Conservation (phyloP, 1,284 basidiomycete genomes). For the Ustilago shanxiensis region DNA sequence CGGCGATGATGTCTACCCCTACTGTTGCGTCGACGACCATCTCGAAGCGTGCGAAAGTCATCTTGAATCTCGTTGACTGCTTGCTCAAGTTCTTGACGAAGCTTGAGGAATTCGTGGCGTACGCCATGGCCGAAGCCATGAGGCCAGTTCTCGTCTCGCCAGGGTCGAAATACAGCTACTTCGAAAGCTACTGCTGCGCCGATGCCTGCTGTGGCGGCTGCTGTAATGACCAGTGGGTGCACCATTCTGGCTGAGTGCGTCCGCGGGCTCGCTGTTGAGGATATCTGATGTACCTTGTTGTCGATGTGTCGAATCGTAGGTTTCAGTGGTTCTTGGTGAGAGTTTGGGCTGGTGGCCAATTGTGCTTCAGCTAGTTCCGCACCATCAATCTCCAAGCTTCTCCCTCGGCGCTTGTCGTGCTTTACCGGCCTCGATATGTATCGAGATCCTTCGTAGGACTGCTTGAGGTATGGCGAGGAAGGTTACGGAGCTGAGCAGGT, state of each 20-base stretch:
- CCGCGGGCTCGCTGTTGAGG: not conserved
- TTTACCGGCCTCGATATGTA: not conserved
- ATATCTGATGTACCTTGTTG: not conserved
- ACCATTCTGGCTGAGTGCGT: constrained; percentile 30
- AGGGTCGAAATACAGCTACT: constrained; percentile 56
- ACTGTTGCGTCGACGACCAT: constrained; percentile 15
- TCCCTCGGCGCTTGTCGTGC: not conserved
- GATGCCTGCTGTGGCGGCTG: constrained; percentile 51
- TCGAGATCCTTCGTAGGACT: no score
- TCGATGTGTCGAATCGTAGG: not conserved
- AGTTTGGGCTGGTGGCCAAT: constrained; percentile 3
- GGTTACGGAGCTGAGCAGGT: not conserved
- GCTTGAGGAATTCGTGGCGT: constrained; percentile 37
- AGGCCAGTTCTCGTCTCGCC: constrained; percentile 59
- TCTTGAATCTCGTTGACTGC: constrained; percentile 44
- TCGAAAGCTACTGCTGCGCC: constrained; percentile 59
- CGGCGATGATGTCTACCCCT: constrained; percentile 7
- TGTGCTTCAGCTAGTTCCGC: not conserved
- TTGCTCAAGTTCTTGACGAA: constrained; percentile 43
- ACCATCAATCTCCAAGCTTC: not conserved
- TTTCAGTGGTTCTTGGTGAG: not conserved
- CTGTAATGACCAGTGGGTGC: constrained; percentile 54
- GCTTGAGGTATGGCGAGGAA: not conserved
- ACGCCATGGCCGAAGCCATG: constrained; percentile 52
- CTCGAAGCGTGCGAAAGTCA: constrained; percentile 19